Evolutionary conservation across 1,284 basidiomycete species (phyloP).

Genomic region (Ustilago nuda): DNA sequence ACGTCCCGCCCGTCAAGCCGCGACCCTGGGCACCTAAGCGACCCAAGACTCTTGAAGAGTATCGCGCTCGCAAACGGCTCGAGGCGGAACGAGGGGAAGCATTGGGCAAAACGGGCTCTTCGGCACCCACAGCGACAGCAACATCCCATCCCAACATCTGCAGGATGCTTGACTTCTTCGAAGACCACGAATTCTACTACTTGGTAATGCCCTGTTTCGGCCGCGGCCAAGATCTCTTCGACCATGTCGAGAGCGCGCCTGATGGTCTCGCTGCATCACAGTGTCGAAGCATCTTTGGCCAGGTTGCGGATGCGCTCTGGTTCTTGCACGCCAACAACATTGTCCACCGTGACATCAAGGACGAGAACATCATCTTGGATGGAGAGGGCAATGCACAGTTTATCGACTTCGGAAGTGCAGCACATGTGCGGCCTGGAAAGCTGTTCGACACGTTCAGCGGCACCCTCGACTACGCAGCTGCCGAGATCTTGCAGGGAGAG

Average conservation of each 20-base stretch:
- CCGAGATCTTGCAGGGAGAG: constrained; percentile 94
- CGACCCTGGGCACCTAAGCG: constrained; percentile 54
- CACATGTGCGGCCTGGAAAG: constrained; percentile 81
- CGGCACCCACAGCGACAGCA: constrained; percentile 4
- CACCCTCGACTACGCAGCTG: constrained; percentile 87
- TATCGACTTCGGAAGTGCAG: constrained; percentile 87
- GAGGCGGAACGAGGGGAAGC: constrained; percentile 25
- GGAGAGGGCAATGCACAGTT: constrained; percentile 76
- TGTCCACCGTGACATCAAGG: constrained; percentile 98
- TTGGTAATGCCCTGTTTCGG: constrained; percentile 75
- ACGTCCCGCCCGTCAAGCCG: constrained; percentile 41
- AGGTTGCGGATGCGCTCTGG: constrained; percentile 89
- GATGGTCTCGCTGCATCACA: constrained; percentile 82
- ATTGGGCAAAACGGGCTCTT: not conserved
- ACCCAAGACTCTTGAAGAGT: constrained; percentile 42
- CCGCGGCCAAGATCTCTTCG: constrained; percentile 83
- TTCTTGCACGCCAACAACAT: constrained; percentile 92
- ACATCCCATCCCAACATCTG: constrained; percentile 85
- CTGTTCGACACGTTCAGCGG: constrained; percentile 97
- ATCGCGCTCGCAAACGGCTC: constrained; percentile 26
- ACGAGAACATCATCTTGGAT: constrained; percentile 87
- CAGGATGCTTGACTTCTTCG: constrained; percentile 94
- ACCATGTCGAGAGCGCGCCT: constrained; percentile 90
- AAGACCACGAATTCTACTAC: constrained; percentile 97
- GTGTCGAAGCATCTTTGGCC: constrained; percentile 87